These are phyloP conservation scores for Rhododendron simsii DNA, from an alignment of 148 eudicot species.

Conservation along the genomic window DNA sequence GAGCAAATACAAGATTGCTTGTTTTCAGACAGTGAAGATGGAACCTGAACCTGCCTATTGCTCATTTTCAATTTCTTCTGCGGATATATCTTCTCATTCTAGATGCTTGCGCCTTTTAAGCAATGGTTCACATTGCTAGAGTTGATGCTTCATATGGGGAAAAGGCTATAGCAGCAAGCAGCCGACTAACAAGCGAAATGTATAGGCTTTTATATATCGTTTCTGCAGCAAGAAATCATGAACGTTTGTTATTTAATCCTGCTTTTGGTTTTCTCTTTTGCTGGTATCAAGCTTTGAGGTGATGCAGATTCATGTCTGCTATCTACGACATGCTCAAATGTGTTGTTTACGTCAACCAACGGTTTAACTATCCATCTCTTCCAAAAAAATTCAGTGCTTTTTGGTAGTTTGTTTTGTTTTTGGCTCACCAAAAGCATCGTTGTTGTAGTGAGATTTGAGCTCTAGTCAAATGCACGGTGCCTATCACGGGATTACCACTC, in stretches of 20 bases:
- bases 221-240: not conserved
- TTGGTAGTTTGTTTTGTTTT: not conserved
- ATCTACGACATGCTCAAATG: not conserved
- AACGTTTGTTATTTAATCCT: not conserved
- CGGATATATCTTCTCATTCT: not conserved
- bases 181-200: not conserved
- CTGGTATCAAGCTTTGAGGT: not conserved
- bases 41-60: slow-evolving; percentile 15
- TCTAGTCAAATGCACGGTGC: not conserved
- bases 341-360: not conserved
- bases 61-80: not conserved
- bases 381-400: not conserved
- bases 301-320: not conserved
- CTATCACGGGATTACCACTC: too few relatives aligned
- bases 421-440: not conserved
- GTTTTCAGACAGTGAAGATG: slow-evolving; percentile 74
- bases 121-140: too few relatives aligned
- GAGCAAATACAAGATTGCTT: slow-evolving; percentile 78
- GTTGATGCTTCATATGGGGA: too few relatives aligned
- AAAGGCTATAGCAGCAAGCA: too few relatives aligned
- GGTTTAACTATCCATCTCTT: not conserved
- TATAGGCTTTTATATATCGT: not conserved
- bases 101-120: not conserved
- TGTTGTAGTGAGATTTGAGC: not conserved
- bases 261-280: not conserved